These are phyloP conservation scores for Solanum neorickii DNA, from an alignment of 257 asterid species.

Conservation along the genomic window DNA sequence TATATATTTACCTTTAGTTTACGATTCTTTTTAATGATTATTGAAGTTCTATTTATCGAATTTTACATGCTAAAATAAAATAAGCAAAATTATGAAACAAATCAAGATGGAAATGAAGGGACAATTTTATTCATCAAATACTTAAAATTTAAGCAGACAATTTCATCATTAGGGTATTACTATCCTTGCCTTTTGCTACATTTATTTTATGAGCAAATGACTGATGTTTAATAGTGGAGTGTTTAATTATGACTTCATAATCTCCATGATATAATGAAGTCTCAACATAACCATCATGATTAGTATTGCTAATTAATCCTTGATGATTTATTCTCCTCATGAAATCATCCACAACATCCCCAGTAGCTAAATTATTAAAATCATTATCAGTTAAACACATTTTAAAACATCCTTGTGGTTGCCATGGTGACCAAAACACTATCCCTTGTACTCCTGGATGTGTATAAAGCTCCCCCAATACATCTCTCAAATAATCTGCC, in stretches of 20 bases:
- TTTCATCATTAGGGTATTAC: background rate
- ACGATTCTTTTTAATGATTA: background rate
- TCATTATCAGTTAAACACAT: constrained; percentile 25
- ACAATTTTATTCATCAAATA: background rate
- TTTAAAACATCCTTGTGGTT: constrained; percentile 4
- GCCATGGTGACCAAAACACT: constrained; percentile 18
- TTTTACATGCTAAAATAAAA: background rate
- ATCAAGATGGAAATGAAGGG: background rate
- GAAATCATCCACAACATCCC: constrained; percentile 21
- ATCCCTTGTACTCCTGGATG: constrained; percentile 17
- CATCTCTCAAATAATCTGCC: constrained; percentile 7
- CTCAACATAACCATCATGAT: constrained; percentile 3
- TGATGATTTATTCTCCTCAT: constrained; percentile 3
- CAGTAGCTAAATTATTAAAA: constrained; percentile 22
- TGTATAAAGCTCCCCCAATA: constrained; percentile 11
- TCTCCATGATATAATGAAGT: constrained; percentile 21
- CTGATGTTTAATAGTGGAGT: background rate
- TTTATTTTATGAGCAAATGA: background rate
- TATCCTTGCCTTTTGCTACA: background rate
- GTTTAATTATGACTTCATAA: constrained; percentile 8
- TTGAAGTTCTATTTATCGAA: background rate
- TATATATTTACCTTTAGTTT: background rate
- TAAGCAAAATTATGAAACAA: background rate
- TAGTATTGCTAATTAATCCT: constrained; percentile 7
- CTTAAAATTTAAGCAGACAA: background rate